phyloP scores from a whole-genome alignment of 1,139 yeast genomes.

The Tardiomyces depauwii region DNA sequence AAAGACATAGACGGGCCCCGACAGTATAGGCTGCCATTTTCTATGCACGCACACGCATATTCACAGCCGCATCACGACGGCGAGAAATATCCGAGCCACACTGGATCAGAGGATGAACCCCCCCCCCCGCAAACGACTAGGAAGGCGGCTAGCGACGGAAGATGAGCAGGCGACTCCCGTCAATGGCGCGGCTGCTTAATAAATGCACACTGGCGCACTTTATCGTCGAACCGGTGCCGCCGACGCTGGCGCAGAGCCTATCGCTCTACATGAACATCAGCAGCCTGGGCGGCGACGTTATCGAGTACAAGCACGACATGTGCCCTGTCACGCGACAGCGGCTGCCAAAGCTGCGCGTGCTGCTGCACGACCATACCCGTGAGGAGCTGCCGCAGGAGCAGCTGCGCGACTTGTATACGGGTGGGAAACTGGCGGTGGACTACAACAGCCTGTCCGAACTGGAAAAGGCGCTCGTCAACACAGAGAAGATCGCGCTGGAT shows the following conservation, averaged over 20 bases:
- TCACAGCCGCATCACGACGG: too few relatives aligned
- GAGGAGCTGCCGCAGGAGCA: background rate
- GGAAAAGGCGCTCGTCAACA: slow-evolving; percentile 5
- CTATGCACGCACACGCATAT: too few relatives aligned
- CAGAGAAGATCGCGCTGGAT: background rate
- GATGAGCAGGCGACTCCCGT: slow-evolving; percentile 1
- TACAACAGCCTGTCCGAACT: slow-evolving; percentile 6
- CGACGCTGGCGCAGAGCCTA: slow-evolving; percentile 17
- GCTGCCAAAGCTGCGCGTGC: slow-evolving; percentile 17
- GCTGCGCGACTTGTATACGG: background rate
- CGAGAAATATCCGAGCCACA: too few relatives aligned
- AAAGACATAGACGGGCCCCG: too few relatives aligned
- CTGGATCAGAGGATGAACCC: too few relatives aligned
- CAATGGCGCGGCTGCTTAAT: background rate
- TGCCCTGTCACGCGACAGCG: slow-evolving; percentile 25
- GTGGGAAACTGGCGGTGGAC: background rate
- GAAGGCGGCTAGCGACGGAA: background rate
- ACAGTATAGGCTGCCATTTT: too few relatives aligned
- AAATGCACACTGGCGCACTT: slow-evolving; percentile 16
- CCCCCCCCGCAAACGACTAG: too few relatives aligned
- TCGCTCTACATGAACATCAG: slow-evolving; percentile 16
- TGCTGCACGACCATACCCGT: slow-evolving; percentile 17
- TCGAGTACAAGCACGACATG: slow-evolving; percentile 22
- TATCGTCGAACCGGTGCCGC: slow-evolving; percentile 20
- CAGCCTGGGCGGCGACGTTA: slow-evolving; percentile 10